phyloP scores from a whole-genome alignment of 1,284 basidiomycete genomes.

The Thecaphora thlaspeos region DNA sequence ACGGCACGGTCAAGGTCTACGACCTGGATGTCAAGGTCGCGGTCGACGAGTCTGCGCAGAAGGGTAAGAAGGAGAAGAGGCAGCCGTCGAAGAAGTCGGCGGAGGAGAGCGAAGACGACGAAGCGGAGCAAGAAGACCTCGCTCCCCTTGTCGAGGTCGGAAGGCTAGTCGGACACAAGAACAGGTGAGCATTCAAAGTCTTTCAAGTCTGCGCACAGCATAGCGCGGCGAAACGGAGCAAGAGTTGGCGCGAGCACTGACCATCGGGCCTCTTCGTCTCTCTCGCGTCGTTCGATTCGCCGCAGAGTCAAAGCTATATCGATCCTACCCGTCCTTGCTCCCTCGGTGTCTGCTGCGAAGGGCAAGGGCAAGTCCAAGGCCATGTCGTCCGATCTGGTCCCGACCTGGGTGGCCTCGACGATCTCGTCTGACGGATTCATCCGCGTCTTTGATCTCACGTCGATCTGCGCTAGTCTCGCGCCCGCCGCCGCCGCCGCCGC shows the following conservation, averaged over 20 bases:
- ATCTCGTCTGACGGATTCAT: conserved; percentile 56
- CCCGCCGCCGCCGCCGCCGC: neutral
- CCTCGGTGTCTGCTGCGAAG: neutral
- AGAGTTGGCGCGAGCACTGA: too few species aligned
- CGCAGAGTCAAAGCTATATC: conserved; percentile 22
- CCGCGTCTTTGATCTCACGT: conserved; percentile 46
- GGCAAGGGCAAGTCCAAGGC: conserved; percentile 11
- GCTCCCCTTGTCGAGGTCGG: conserved; percentile 38
- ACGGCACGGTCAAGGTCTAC: conserved; percentile 36
- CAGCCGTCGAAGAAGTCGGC: conserved; percentile 1
- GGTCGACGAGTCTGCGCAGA: neutral
- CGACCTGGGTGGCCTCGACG: conserved; percentile 33
- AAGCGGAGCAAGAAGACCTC: conserved; percentile 21
- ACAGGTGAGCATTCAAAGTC: conserved; percentile 49
- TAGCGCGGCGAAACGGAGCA: too few species aligned
- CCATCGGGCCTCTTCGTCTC: conserved; percentile 68
- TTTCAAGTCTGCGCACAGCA: too few species aligned
- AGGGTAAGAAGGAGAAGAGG: conserved; percentile 12
- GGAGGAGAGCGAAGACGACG: conserved; percentile 13
- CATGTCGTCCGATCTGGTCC: conserved; percentile 1
- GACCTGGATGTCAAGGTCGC: conserved; percentile 31
- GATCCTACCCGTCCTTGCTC: conserved; percentile 20
- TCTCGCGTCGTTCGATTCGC: conserved; percentile 48
- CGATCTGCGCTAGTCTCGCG: conserved; percentile 17
- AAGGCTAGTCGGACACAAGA: conserved; percentile 47